phyloP scores from a whole-genome alignment of 164 flowering plant species.

The Vitis labrusca region DNA sequence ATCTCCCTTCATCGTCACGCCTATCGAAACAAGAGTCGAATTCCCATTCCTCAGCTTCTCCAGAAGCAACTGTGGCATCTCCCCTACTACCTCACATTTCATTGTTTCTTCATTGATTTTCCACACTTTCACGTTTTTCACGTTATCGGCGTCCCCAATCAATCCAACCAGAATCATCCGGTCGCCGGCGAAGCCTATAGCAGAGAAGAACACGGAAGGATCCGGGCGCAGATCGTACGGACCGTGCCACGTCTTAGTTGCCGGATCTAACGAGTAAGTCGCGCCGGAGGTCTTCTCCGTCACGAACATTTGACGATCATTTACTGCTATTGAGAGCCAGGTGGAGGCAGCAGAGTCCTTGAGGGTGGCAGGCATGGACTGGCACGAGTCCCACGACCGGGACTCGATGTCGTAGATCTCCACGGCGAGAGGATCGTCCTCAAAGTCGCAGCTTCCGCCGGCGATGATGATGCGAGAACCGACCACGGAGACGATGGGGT shows the following conservation, averaged over 20 bases:
- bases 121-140: conserved; percentile 46
- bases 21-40: conserved; percentile 19
- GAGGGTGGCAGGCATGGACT: conserved; percentile 53
- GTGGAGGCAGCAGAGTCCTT: conserved; percentile 49
- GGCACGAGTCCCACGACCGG: conserved; percentile 43
- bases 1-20: conserved; percentile 22
- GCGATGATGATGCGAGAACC: conserved; percentile 58
- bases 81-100: conserved; percentile 35
- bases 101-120: conserved; percentile 33
- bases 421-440: conserved; percentile 61
- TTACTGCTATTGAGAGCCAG: conserved; percentile 61
- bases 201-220: conserved; percentile 26
- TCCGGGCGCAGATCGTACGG: conserved; percentile 38
- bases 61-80: conserved; percentile 48
- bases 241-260: conserved; percentile 43
- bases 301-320: conserved; percentile 29
- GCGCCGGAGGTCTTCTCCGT: conserved; percentile 49
- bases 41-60: conserved; percentile 29
- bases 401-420: conserved; percentile 47
- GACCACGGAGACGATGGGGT: conserved; percentile 65
- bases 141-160: conserved; percentile 26
- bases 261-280: conserved; percentile 45
- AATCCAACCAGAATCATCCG: conserved; percentile 52
- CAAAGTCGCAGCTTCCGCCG: conserved; percentile 70
- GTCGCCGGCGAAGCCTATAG: conserved; percentile 29